Evolutionary conservation across 768 basidiomycete species (phyloP), one percentile per base, ranked within the genome.

Genomic region (Russula foetens): DNA sequence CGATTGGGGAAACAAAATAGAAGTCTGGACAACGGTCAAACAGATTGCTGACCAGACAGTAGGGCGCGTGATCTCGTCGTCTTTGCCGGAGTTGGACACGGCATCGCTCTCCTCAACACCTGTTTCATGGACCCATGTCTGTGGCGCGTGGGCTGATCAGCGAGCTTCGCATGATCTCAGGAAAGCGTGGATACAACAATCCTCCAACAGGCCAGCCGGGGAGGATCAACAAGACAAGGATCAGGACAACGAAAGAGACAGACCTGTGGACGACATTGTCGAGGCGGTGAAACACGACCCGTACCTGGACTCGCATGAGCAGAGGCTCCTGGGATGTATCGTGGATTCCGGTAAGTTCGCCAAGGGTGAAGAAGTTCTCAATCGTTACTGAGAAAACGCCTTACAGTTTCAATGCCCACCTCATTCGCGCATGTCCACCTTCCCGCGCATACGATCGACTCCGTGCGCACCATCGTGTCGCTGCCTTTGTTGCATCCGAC

Each of bases 351-450:
- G 87, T 85, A 71, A 69, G 15, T 43, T 46, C 35, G 31, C 24
- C 4, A 50, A 38, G 7, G 6, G 39, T 44, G 33, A 33, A 45
- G 31, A 45, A 51, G 23, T 51, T 52, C 31, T 39, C 23, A n/a
- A 52, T 38, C 26, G 45, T 44, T 61, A 60, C 26, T 58, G 41
- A 66, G 44, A 46, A n/a, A n/a, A 64, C 58, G 59, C 49, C 54
- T 56, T 65, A 46, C 59, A 91, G 90, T 72, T 28, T 77, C 87
- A 0, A 84, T 93, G 75, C 81, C 86, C 14, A 95, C 93, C 8
- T 84, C 89, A 0, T 97, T 96, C 71, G 78, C 77, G 53, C 88
- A 94, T 64, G 93, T 97, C 26, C 92, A 95, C 71, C 79, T 98
- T 45, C 93, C 94, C 11, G 72, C 82, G 19, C 86, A 88, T 69